phyloP scores from a whole-genome alignment of 768 basidiomycete genomes.

The Boletus edulis region DNA sequence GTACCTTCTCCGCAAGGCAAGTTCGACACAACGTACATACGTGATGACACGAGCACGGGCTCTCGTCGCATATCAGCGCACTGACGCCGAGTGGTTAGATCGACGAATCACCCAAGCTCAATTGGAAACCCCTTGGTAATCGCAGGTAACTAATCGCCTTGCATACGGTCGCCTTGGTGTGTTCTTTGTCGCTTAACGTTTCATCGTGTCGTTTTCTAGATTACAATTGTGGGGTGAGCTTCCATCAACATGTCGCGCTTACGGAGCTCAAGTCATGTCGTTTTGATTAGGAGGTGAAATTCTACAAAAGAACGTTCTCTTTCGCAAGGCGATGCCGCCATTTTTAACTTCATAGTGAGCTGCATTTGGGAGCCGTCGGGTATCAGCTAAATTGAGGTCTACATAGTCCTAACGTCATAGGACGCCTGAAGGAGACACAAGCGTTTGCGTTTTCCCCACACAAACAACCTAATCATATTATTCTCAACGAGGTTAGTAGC shows the following conservation, averaged over 20 bases:
- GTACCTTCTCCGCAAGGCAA: slow-evolving; percentile 74
- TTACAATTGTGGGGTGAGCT: slow-evolving; percentile 70
- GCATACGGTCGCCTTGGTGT: neutral
- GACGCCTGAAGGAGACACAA: slow-evolving; percentile 62
- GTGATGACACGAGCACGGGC: neutral
- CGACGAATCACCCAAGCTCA: slow-evolving; percentile 69
- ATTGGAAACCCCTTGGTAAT: slow-evolving; percentile 63
- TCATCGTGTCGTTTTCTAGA: slow-evolving; percentile 34
- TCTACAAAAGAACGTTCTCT: slow-evolving; percentile 61
- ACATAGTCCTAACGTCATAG: slow-evolving; percentile 71
- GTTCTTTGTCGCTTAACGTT: neutral
- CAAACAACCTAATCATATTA: slow-evolving; percentile 79
- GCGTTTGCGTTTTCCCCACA: slow-evolving; percentile 65
- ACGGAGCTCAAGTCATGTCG: neutral
- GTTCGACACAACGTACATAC: slow-evolving; percentile 1
- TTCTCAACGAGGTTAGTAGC: slow-evolving; percentile 73
- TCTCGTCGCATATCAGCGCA: slow-evolving; percentile 3
- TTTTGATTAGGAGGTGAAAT: slow-evolving; percentile 65
- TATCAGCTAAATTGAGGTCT: slow-evolving; percentile 6
- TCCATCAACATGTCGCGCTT: neutral
- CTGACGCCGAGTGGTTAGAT: slow-evolving; percentile 50
- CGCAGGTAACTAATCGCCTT: slow-evolving; percentile 10
- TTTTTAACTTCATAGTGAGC: slow-evolving; percentile 70
- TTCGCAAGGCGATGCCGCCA: slow-evolving; percentile 66
- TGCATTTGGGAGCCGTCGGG: slow-evolving; percentile 1